These are phyloP conservation scores for Saccharomyces hybrid DNA, from an alignment of 1,139 yeast genomes.

Conservation along the genomic window DNA sequence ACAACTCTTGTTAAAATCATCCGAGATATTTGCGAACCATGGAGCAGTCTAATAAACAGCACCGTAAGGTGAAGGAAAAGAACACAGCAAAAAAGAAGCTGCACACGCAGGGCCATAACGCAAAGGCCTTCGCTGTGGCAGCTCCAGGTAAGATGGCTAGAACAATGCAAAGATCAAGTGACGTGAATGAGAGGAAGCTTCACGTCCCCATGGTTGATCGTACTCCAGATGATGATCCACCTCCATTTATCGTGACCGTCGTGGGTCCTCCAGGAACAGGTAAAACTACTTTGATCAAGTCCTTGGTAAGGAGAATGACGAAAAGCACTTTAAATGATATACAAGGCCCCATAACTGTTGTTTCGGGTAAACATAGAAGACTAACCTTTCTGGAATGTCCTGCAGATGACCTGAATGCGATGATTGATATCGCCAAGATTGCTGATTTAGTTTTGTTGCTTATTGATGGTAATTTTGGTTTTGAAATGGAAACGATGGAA, in stretches of 20 bases:
- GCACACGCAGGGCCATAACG: slow-evolving; percentile 87
- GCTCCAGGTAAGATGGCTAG: slow-evolving; percentile 87
- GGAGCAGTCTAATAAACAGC: slow-evolving; percentile 54
- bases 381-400: slow-evolving; percentile 85
- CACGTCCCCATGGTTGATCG: slow-evolving; percentile 98
- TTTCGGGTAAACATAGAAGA: slow-evolving; percentile 89
- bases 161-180: slow-evolving; percentile 79
- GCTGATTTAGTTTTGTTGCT: slow-evolving; percentile 85
- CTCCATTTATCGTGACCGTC: slow-evolving; percentile 92
- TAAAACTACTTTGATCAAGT: slow-evolving; percentile 85
- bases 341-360: slow-evolving; percentile 97
- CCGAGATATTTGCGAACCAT: slow-evolving; percentile 10
- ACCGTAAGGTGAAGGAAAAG: slow-evolving; percentile 49
- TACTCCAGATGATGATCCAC: slow-evolving; percentile 96
- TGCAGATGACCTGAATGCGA: slow-evolving; percentile 83
- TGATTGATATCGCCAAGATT: slow-evolving; percentile 93
- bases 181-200: slow-evolving; percentile 73
- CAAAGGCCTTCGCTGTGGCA: slow-evolving; percentile 91
- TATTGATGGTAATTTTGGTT: slow-evolving; percentile 95
- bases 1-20: not conserved
- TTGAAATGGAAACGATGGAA: slow-evolving; percentile 99
- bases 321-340: slow-evolving; percentile 80
- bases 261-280: slow-evolving; percentile 99
- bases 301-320: slow-evolving; percentile 81
- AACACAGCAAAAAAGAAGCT: slow-evolving; percentile 75